phyloP scores from a whole-genome alignment of 371 early-diverging fungal species.

The Mucor saturninus region DNA sequence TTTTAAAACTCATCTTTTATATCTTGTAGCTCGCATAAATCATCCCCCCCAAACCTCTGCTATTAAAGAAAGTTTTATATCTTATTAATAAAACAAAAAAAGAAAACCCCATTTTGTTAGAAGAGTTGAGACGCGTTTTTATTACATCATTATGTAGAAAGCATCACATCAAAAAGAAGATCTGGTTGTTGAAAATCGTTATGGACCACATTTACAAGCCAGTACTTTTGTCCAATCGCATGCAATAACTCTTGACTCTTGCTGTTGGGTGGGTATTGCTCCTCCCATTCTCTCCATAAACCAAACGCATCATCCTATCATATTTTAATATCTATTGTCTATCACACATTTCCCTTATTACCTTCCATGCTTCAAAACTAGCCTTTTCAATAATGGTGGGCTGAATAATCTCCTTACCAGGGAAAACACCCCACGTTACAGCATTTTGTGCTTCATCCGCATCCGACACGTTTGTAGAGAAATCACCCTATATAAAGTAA shows the following conservation, averaged over 20 bases:
- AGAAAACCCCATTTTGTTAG: not conserved
- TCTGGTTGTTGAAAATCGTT: conserved; percentile 79
- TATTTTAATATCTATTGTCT: not conserved
- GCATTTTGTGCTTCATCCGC: conserved; percentile 66
- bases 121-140: not conserved
- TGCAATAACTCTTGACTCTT: conserved; percentile 61
- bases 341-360: conserved; percentile 24
- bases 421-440: conserved; percentile 98
- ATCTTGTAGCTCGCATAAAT: conserved; percentile 12
- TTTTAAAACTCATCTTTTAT: no score
- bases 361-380: conserved; percentile 92
- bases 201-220: conserved; percentile 91
- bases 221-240: conserved; percentile 73
- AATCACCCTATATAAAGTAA: conserved; percentile 60
- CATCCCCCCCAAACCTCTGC: not conserved
- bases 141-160: conserved; percentile 24
- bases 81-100: not conserved
- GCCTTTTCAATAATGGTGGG: conserved; percentile 90
- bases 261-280: conserved; percentile 69
- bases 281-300: conserved; percentile 91
- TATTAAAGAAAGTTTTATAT: not conserved
- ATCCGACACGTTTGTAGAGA: conserved; percentile 68
- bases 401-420: conserved; percentile 93
- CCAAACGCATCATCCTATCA: conserved; percentile 82
- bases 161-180: conserved; percentile 56